These are phyloP conservation scores for Cubamyces sp. DNA, from an alignment of 768 basidiomycete species.

Conservation along the genomic window DNA sequence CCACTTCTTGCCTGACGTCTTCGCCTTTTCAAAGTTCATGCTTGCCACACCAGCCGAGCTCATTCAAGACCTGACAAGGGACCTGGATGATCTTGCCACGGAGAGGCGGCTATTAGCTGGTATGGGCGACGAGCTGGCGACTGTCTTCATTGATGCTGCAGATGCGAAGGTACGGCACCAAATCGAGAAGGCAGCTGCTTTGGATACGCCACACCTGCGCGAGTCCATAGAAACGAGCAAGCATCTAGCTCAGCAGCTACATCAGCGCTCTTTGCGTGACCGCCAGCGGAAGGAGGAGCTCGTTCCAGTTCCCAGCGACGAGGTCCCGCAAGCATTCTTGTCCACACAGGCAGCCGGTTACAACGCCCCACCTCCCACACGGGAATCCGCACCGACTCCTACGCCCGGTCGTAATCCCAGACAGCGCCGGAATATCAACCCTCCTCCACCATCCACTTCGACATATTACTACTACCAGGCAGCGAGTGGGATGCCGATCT, in stretches of 20 bases:
- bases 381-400: conserved; percentile 27
- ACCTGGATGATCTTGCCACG: conserved; percentile 69
- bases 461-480: conserved; percentile 98
- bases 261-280: conserved; percentile 40
- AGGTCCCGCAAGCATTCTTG: conserved; percentile 65
- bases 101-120: conserved; percentile 71
- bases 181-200: conserved; percentile 74
- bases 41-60: conserved; percentile 90
- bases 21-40: conserved; percentile 91
- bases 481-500: conserved; percentile 86
- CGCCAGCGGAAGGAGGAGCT: conserved; percentile 34
- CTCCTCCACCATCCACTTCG: conserved; percentile 83
- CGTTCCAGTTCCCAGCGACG: conserved; percentile 29
- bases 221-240: conserved; percentile 64
- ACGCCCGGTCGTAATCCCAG: conserved; percentile 50
- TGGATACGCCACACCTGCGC: conserved; percentile 71
- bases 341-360: conserved; percentile 41
- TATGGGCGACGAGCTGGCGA: conserved; percentile 75
- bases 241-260: conserved; percentile 59
- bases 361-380: background rate
- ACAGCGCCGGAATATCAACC: conserved; percentile 80
- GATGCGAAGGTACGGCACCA: conserved; percentile 77
- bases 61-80: conserved; percentile 67
- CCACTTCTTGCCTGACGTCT: conserved; percentile 93
- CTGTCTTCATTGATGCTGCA: conserved; percentile 81